These are phyloP conservation scores for Pulveroboletus sp. DNA, from an alignment of 768 basidiomycete genomes.

Conservation along the genomic window DNA sequence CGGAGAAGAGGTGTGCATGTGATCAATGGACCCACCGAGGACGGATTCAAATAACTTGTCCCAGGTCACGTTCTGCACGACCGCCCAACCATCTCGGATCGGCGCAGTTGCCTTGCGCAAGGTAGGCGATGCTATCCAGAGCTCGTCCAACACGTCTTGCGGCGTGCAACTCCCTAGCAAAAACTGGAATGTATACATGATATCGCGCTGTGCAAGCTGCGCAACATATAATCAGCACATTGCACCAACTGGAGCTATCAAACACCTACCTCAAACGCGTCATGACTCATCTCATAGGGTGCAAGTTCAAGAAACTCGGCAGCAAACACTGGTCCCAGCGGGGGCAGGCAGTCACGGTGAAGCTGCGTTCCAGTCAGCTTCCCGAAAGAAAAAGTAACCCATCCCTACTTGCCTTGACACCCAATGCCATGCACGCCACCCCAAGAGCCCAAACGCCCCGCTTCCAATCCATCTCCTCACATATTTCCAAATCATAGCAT, in stretches of 20 bases:
- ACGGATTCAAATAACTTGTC: conserved; percentile 40
- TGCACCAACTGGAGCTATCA: not conserved
- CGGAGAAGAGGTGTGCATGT: not conserved
- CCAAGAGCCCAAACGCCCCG: conserved; percentile 57
- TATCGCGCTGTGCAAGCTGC: conserved; percentile 56
- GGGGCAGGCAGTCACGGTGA: conserved; percentile 61
- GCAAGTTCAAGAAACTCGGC: conserved; percentile 51
- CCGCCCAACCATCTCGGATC: conserved; percentile 43
- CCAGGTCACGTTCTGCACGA: conserved; percentile 49
- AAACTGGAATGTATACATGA: conserved; percentile 48
- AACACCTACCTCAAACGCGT: conserved; percentile 51
- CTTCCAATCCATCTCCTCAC: conserved; percentile 10
- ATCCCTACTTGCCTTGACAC: conserved; percentile 50
- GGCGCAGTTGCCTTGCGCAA: conserved; percentile 40
- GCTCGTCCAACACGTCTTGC: conserved; percentile 49
- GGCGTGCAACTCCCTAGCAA: conserved; percentile 53
- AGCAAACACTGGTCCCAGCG: conserved; percentile 51
- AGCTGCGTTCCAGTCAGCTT: conserved; percentile 35
- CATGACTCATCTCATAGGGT: conserved; percentile 42
- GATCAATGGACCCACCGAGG: conserved; percentile 30
- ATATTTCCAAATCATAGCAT: not conserved
- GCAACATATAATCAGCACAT: not conserved
- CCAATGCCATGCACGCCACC: conserved; percentile 55
- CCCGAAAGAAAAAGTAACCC: not conserved
- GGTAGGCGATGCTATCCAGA: conserved; percentile 55